Evolutionary conservation across 1,139 yeast genomes (phyloP), one percentile per base, ranked within the genome.

Genomic region (Nakaseomyces sp.): DNA sequence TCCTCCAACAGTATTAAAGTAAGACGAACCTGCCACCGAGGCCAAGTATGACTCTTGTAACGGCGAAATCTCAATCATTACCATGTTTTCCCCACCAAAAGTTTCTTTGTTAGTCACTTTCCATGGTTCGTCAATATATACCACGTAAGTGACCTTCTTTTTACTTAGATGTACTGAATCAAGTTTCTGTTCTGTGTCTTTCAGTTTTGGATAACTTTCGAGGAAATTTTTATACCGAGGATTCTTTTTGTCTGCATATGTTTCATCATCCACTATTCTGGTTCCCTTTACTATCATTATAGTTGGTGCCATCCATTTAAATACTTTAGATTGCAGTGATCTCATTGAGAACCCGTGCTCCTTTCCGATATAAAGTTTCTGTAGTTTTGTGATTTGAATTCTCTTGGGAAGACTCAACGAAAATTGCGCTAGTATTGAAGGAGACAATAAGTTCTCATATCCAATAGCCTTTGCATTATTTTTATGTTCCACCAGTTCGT

Each of bases 281-380:
- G 70, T 73, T 0, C 96, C 97, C 4, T 78, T 73, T 0, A 89
- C 71, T 0, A 89, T 50, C 10, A 89, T 52, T 2, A 87, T 59
- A 0, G 96, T 78, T 0, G 96, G 95, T 0, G 95, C 94, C 52
- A 76, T 79, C 96, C 96, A 89, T 57, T 87, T 86, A 67, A 86
- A 81, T 0, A 82, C 85, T 52, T 82, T 86, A 49, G 81, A 75
- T 62, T 89, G 95, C 47, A 89, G 73, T 0, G 96, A 82, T 37
- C 95, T 68, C 72, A 89, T 83, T 0, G 96, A 85, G 57, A 84
- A 89, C 1, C 97, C 97, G 18, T 79, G 72, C 41, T 66, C 68
- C 5, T 88, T 69, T 0, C 95, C 96, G 12, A 76, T 70, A 55
- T 81, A 89, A 7, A 89, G 70, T 53, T 75, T 78, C 43, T 80